Percentiles rank a stretch among this genome's conserved stretches.
Evolutionary conservation across 345 rosid species (phyloP).

Genomic region (Toxicodendron radicans): DNA sequence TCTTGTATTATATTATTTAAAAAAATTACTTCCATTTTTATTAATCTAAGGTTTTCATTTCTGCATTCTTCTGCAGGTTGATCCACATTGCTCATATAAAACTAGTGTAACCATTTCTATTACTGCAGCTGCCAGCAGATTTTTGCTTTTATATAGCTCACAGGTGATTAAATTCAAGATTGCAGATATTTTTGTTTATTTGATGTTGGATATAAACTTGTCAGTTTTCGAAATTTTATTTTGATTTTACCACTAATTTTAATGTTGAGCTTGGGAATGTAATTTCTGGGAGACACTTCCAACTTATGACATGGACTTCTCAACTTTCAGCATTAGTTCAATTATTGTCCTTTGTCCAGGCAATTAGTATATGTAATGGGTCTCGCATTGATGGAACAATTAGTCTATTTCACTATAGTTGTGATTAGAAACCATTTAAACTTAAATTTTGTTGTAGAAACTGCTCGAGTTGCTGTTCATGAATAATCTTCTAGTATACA

Average conservation of each 20-base stretch:
- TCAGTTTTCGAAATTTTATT: neutral
- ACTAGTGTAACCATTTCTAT: conserved; percentile 62
- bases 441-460: conserved; percentile 6
- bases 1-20: conserved; percentile 15
- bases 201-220: neutral
- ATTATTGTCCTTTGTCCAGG: neutral
- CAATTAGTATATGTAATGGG: neutral
- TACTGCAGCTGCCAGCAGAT: conserved; percentile 72
- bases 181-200: conserved; percentile 10
- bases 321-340: neutral
- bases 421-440: conserved; percentile 6
- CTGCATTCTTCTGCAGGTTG: conserved; percentile 62
- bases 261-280: neutral
- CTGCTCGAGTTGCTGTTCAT: neutral
- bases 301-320: conserved; percentile 1
- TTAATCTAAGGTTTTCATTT: conserved; percentile 14
- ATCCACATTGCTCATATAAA: conserved; percentile 94
- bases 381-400: neutral
- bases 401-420: neutral
- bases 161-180: conserved; percentile 46
- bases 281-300: neutral
- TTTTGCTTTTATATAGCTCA: conserved; percentile 68
- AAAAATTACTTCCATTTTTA: neutral
- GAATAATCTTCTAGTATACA: neutral
- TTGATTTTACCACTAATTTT: neutral